phyloP scores from a whole-genome alignment of 129 eudicot species.

The Artemisia tridentata region DNA sequence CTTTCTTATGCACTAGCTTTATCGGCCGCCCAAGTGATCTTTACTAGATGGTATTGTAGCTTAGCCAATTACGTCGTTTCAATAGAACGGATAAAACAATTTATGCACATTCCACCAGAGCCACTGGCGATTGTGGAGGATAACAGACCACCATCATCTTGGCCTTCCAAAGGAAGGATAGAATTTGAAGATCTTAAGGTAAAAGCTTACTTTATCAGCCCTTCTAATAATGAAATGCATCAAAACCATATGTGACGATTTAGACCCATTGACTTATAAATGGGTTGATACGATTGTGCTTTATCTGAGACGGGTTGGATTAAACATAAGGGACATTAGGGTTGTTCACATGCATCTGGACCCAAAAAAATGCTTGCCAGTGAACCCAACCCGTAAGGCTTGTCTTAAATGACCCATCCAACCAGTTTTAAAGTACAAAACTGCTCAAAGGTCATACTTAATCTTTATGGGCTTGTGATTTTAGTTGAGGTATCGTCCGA shows the following conservation, averaged over 20 bases:
- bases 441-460: background rate
- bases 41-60: conserved; percentile 67
- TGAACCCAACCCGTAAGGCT: no score
- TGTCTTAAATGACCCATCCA: no score
- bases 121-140: conserved; percentile 62
- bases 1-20: conserved; percentile 76
- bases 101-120: conserved; percentile 71
- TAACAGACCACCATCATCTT: conserved; percentile 61
- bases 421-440: background rate
- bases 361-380: background rate
- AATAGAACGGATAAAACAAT: no score
- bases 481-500: conserved; percentile 74
- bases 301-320: no score
- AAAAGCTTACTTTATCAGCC: background rate
- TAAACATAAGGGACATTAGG: background rate
- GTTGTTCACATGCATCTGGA: background rate
- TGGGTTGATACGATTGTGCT: no score
- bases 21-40: conserved; percentile 59
- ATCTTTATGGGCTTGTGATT: conserved; percentile 13
- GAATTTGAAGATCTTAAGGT: conserved; percentile 66
- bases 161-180: conserved; percentile 77
- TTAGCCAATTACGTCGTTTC: conserved; percentile 62
- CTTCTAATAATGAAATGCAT: background rate
- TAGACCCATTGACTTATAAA: background rate
- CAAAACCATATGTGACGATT: no score